phyloP scores from a whole-genome alignment of 2,329 filamentous ascomycete genomes.

The Geoglossum cookeanum region DNA sequence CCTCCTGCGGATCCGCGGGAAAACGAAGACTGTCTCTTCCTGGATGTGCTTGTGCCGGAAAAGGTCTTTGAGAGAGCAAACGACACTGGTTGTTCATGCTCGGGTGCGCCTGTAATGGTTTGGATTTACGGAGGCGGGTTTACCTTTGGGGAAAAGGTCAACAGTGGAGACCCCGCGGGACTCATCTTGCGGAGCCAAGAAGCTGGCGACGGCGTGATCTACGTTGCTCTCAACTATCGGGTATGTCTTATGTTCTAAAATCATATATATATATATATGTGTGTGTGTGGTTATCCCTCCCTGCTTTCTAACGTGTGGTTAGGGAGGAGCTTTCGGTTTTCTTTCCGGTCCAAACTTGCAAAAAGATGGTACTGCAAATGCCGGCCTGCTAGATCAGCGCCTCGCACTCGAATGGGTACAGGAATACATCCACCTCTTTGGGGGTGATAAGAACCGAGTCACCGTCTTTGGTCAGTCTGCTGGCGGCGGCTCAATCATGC shows the following conservation, averaged over 20 bases:
- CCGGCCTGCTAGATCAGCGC: constrained; percentile 33
- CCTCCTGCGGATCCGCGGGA: constrained; percentile 12
- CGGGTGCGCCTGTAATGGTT: constrained; percentile 20
- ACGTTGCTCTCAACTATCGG: constrained; percentile 29
- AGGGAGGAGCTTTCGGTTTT: constrained; percentile 30
- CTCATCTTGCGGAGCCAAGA: constrained; percentile 24
- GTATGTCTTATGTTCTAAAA: constrained; percentile 11
- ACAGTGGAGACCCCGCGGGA: constrained; percentile 19
- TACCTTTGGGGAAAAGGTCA: constrained; percentile 20
- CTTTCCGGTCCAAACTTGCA: constrained; percentile 26
- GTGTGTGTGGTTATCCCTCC: not conserved
- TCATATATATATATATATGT: not conserved
- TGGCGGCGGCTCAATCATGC: constrained; percentile 33
- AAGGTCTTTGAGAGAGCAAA: constrained; percentile 15
- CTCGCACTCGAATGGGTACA: constrained; percentile 39
- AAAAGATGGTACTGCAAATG: constrained; percentile 28
- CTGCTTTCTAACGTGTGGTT: not conserved
- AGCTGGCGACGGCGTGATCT: constrained; percentile 22
- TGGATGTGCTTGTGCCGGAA: constrained; percentile 22
- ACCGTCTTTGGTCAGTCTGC: constrained; percentile 33
- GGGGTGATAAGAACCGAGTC: constrained; percentile 31
- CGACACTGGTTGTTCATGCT: constrained; percentile 18
- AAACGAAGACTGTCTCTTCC: constrained; percentile 21
- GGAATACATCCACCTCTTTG: constrained; percentile 33
- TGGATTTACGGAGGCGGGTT: constrained; percentile 31